Conservation (phyloP, 1,139 yeast species). For the Zygosaccharomyces sapae region DNA sequence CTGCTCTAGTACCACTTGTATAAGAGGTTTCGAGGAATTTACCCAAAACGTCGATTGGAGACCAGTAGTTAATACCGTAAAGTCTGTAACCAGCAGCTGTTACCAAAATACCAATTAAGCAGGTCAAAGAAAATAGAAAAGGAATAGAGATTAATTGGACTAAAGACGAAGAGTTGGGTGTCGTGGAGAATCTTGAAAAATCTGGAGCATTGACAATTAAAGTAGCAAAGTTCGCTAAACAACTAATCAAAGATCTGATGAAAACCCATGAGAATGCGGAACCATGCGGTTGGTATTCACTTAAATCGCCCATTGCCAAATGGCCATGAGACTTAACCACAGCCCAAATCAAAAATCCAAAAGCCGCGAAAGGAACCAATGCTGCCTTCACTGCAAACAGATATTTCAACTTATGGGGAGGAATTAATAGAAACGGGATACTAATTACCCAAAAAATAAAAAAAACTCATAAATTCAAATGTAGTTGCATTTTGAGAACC, state of each 20-base stretch:
- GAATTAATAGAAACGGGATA: conserved; percentile 74
- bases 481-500: conserved; percentile 54
- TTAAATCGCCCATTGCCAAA: conserved; percentile 31
- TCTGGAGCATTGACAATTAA: conserved; percentile 86
- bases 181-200: conserved; percentile 75
- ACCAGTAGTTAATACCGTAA: conserved; percentile 75
- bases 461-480: conserved; percentile 66
- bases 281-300: conserved; percentile 25
- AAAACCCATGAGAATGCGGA: conserved; percentile 61
- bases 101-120: conserved; percentile 81
- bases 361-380: conserved; percentile 74
- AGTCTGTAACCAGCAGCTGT: conserved; percentile 73
- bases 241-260: conserved; percentile 70
- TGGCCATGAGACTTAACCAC: conserved; percentile 46
- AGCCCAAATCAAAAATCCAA: conserved; percentile 78
- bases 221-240: conserved; percentile 82
- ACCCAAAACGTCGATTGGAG: conserved; percentile 73
- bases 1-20: conserved; percentile 73
- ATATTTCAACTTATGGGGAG: conserved; percentile 77
- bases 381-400: conserved; percentile 75
- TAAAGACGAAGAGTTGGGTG: conserved; percentile 45
- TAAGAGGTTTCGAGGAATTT: conserved; percentile 58
- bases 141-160: conserved; percentile 68
- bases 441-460: conserved; percentile 71
- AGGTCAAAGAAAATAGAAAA: conserved; percentile 69